Evolutionary conservation across 2,329 filamentous ascomycete genomes (phyloP).

Genomic region (Talaromyces atroroseus): DNA sequence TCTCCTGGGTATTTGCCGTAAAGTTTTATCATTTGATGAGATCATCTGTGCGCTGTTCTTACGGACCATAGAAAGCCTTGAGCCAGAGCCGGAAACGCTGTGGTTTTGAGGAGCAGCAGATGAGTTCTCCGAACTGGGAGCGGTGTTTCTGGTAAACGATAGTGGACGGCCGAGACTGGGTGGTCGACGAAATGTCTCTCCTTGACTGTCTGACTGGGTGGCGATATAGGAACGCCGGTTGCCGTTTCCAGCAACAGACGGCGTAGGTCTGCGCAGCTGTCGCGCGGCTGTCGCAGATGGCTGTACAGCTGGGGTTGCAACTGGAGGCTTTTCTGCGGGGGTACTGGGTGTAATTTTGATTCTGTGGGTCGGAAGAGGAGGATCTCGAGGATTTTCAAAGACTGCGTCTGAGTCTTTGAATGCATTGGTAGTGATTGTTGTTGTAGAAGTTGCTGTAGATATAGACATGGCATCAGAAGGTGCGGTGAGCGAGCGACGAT

Average conservation of each 20-base stretch:
- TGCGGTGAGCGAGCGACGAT: conserved; percentile 18
- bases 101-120: conserved; percentile 35
- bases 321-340: neutral
- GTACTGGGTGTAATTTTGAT: conserved; percentile 19
- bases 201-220: conserved; percentile 9
- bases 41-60: conserved; percentile 1
- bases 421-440: neutral
- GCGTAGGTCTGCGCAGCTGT: conserved; percentile 14
- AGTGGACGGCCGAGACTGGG: conserved; percentile 4
- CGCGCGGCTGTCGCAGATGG: conserved; percentile 14
- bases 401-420: conserved; percentile 18
- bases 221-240: conserved; percentile 21
- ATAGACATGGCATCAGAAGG: conserved; percentile 19
- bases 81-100: conserved; percentile 36
- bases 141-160: neutral
- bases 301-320: neutral
- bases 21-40: neutral
- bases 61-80: conserved; percentile 3
- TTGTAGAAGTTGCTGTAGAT: conserved; percentile 14
- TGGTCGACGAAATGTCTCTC: neutral
- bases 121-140: conserved; percentile 17
- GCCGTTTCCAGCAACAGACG: conserved; percentile 18
- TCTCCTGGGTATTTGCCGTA: neutral
- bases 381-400: conserved; percentile 18
- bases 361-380: conserved; percentile 17